Conservation (phyloP, 2,329 filamentous ascomycete genomes). For the Phialophora verrucosa region DNA sequence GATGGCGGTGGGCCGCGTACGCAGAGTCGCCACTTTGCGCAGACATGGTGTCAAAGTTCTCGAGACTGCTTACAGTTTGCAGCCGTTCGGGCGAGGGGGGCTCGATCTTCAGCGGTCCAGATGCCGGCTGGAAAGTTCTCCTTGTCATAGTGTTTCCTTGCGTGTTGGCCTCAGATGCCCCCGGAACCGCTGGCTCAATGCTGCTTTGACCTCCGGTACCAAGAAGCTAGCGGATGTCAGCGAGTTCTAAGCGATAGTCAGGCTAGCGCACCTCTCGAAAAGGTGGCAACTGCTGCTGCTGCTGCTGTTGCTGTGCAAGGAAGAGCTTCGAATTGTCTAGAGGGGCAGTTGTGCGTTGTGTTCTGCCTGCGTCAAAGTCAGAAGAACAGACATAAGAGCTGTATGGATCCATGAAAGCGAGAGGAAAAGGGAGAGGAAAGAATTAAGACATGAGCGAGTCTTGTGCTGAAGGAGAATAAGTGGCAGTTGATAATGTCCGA, state of each 20-base stretch:
- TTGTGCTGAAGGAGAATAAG: constrained; percentile 19
- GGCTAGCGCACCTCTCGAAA: constrained; percentile 29
- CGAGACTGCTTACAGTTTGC: constrained; percentile 25
- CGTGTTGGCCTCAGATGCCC: neutral
- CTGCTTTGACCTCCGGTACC: constrained; percentile 8
- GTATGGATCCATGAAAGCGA: constrained; percentile 33
- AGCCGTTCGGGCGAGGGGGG: constrained; percentile 29
- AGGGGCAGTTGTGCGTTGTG: constrained; percentile 14
- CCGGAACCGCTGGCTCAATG: constrained; percentile 4
- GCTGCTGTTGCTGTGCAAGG: constrained; percentile 28
- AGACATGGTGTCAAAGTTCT: constrained; percentile 32
- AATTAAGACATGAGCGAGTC: constrained; percentile 6
- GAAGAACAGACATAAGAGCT: constrained; percentile 26
- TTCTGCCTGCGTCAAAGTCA: constrained; percentile 28
- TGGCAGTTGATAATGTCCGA: constrained; percentile 28
- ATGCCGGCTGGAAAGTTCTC: constrained; percentile 25
- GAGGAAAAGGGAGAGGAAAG: constrained; percentile 9
- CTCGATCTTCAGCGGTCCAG: constrained; percentile 25
- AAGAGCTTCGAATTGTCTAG: constrained; percentile 12
- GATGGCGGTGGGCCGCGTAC: constrained; percentile 22
- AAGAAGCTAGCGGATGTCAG: constrained; percentile 12
- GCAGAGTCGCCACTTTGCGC: constrained; percentile 28
- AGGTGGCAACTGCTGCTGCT: constrained; percentile 31
- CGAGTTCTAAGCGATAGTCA: neutral
- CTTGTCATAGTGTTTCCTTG: constrained; percentile 24